Percentiles rank a stretch among this genome's conserved stretches.
These are phyloP conservation scores for Astrocystis sublimbata DNA, from an alignment of 495 filamentous ascomycete genomes.

Conservation along the genomic window DNA sequence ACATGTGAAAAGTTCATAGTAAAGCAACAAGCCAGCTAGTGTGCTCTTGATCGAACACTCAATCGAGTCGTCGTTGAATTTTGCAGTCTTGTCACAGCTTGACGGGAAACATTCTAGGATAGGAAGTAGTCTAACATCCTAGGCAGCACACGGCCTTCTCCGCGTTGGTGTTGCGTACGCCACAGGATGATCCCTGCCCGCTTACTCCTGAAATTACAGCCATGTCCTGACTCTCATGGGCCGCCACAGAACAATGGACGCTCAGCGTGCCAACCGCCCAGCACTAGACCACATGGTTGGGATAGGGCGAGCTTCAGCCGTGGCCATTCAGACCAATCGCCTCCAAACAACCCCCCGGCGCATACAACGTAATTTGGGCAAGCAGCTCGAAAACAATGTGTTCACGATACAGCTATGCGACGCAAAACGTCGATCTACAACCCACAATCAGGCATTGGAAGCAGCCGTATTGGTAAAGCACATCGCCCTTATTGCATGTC, in stretches of 20 bases:
- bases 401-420: too few relatives aligned
- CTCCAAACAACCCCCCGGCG: neutral
- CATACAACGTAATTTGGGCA: neutral
- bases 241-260: conserved; percentile 1
- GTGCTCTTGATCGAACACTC: conserved; percentile 1
- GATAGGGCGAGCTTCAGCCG: conserved; percentile 12
- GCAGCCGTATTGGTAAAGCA: too few relatives aligned
- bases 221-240: too few relatives aligned
- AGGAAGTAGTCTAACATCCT: conserved; percentile 2
- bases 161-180: conserved; percentile 11
- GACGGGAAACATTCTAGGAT: conserved; percentile 4
- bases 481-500: too few relatives aligned
- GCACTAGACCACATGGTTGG: conserved; percentile 7
- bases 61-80: conserved; percentile 7
- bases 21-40: neutral
- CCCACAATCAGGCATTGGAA: too few relatives aligned
- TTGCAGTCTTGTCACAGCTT: too few relatives aligned
- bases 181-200: conserved; percentile 13
- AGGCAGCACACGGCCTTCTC: conserved; percentile 1
- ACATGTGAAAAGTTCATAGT: conserved; percentile 10
- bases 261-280: neutral
- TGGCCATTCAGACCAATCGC: neutral
- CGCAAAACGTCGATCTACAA: too few relatives aligned
- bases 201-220: conserved; percentile 19
- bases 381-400: too few relatives aligned